Evolutionary conservation across 2,329 filamentous ascomycete species (phyloP), one percentile per base, ranked within the genome.

Genomic region (Arthroderma sp.): DNA sequence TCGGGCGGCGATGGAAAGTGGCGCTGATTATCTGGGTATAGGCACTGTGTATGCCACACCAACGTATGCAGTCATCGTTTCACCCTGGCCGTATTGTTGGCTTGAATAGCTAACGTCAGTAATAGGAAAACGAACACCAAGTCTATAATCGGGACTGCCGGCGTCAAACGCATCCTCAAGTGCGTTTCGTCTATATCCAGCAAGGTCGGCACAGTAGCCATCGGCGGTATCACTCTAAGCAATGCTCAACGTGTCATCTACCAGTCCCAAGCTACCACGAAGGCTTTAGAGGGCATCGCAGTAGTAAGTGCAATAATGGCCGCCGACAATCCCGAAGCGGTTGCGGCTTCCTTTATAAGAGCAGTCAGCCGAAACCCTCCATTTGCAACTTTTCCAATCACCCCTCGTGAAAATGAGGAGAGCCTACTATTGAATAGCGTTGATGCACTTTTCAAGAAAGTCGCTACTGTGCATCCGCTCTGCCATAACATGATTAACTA

Each of bases 401-500:
- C 61, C 49, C 66, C 68, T 35, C 64, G 65, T 4, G 62, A 61
- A 47, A 66, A 63, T 19, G 66, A 71, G 19, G 61, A 61, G 17
- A 60, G 64, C 17, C 58, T 62, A 4, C 57, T 77, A 39, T 35
- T 72, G 5, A 61, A 66, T n/a, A 64, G 69, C 28, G 68, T 76
- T 3, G 72, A 74, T 2, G 58, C 64, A 2, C 72, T 87, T 17
- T 76, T 94, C 44, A 76, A 74, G 59, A 76, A 77, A 4, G 79
- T 95, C 52, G 81, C 81, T 4, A 69, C 76, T 1, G 77, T 73
- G 44, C 84, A 81, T 58, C 90, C 91, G 0, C 78, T 97, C 21
- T 87, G 86, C 54, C 91, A 97, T 73, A 96, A 95, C 73, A 97
- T 97, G 88, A 97, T 93, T 56, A 97, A 97, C 69, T 79, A 91